Evolutionary conservation across 2,329 filamentous ascomycete species (phyloP).

Genomic region (Fusarium agapanthi): DNA sequence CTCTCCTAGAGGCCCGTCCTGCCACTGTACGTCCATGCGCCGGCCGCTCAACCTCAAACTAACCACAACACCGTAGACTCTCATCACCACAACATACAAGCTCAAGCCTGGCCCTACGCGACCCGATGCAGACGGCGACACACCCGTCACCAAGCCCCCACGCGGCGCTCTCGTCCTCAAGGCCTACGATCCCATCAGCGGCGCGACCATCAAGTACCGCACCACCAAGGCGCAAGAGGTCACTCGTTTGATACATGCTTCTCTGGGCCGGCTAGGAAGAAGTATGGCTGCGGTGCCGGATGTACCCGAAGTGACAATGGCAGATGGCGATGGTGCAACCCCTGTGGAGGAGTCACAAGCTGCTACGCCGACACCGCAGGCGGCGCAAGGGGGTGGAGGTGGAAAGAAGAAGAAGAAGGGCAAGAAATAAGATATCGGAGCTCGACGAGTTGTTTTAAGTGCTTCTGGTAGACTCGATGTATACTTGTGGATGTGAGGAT

Average conservation of each 20-base stretch:
- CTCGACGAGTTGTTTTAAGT: background rate
- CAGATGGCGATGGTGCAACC: slow-evolving; percentile 47
- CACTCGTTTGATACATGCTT: slow-evolving; percentile 75
- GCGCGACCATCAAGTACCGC: slow-evolving; percentile 87
- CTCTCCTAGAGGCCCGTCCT: slow-evolving; percentile 87
- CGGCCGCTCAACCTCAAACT: background rate
- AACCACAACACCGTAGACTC: slow-evolving; percentile 67
- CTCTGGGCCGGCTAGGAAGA: slow-evolving; percentile 78
- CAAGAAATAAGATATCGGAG: slow-evolving; percentile 56
- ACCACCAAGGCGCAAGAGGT: slow-evolving; percentile 94
- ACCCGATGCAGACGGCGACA: slow-evolving; percentile 39
- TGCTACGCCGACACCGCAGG: slow-evolving; percentile 39
- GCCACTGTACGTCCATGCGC: slow-evolving; percentile 70
- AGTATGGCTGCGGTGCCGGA: slow-evolving; percentile 68
- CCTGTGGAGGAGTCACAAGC: slow-evolving; percentile 39
- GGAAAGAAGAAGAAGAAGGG: slow-evolving; percentile 67
- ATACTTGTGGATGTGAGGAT: background rate
- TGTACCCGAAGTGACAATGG: slow-evolving; percentile 53
- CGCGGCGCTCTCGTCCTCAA: slow-evolving; percentile 82
- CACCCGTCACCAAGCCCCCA: slow-evolving; percentile 56
- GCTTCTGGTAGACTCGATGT: background rate
- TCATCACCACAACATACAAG: slow-evolving; percentile 92
- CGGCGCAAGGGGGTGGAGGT: slow-evolving; percentile 46
- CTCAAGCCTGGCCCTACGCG: slow-evolving; percentile 58
- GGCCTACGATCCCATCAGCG: slow-evolving; percentile 85